Evolutionary conservation across 2,329 filamentous ascomycete species (phyloP).

Genomic region (Sarocladium strictum): DNA sequence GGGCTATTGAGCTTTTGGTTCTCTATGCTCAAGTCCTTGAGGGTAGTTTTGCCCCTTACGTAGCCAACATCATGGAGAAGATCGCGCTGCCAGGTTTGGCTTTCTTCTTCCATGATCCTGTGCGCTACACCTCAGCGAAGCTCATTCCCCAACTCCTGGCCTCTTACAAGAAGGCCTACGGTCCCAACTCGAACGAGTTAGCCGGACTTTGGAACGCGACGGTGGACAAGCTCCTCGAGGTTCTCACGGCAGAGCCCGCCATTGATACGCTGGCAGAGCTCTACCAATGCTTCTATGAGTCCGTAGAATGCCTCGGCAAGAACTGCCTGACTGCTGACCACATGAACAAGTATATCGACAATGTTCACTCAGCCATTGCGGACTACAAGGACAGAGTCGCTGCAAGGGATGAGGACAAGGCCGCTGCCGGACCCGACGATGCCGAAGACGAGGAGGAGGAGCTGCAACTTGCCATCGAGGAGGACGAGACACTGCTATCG

Average conservation of each 20-base stretch:
- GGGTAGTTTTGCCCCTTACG: slow-evolving; percentile 84
- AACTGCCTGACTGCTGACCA: slow-evolving; percentile 71
- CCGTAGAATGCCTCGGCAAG: slow-evolving; percentile 86
- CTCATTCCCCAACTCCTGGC: slow-evolving; percentile 89
- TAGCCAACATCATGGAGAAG: slow-evolving; percentile 90
- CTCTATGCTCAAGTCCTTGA: slow-evolving; percentile 97
- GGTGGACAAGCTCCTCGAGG: slow-evolving; percentile 86
- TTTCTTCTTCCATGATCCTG: slow-evolving; percentile 99
- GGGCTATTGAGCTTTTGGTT: slow-evolving; percentile 97
- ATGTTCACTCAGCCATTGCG: slow-evolving; percentile 76
- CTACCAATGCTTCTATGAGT: slow-evolving; percentile 99
- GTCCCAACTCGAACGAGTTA: slow-evolving; percentile 71
- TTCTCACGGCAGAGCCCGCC: slow-evolving; percentile 86
- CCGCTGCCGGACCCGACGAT: slow-evolving; percentile 68
- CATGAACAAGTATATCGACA: slow-evolving; percentile 83
- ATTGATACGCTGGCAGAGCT: slow-evolving; percentile 97
- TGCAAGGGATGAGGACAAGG: slow-evolving; percentile 76
- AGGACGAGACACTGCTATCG: slow-evolving; percentile 91
- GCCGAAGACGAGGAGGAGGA: slow-evolving; percentile 88
- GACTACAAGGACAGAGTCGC: slow-evolving; percentile 88
- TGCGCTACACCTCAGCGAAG: slow-evolving; percentile 90
- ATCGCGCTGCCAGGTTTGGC: slow-evolving; percentile 89
- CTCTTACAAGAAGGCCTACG: slow-evolving; percentile 89
- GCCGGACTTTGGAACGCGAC: slow-evolving; percentile 78
- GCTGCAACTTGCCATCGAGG: slow-evolving; percentile 83